Evolutionary conservation across 2,329 filamentous ascomycete genomes (phyloP).

Genomic region (Aureobasidium vineae): DNA sequence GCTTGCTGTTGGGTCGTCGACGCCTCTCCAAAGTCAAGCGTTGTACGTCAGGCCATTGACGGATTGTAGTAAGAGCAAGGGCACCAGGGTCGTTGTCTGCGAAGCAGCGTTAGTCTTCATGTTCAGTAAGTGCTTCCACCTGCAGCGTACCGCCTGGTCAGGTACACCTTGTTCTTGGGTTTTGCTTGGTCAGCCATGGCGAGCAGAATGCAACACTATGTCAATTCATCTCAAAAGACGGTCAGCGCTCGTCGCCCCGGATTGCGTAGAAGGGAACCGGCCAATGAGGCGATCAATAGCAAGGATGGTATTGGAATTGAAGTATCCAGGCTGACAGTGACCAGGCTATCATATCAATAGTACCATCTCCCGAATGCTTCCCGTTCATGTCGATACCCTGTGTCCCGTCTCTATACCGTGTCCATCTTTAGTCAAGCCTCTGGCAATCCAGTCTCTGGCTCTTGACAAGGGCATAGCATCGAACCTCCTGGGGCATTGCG

Average conservation of each 20-base stretch:
- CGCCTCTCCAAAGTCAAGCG: background rate
- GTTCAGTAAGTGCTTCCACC: conserved; percentile 15
- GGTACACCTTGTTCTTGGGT: background rate
- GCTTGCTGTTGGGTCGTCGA: background rate
- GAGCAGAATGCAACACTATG: background rate
- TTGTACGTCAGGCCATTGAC: background rate
- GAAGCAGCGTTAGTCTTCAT: background rate
- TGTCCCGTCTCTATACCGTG: background rate
- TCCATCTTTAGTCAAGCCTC: background rate
- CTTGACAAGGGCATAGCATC: background rate
- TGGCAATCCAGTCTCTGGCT: background rate
- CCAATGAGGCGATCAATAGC: conserved; percentile 4
- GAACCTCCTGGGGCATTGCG: background rate
- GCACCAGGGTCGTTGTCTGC: background rate
- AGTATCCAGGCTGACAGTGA: background rate
- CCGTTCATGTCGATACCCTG: background rate
- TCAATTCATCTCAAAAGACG: background rate
- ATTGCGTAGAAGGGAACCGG: background rate
- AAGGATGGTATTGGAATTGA: background rate
- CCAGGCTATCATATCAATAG: conserved; percentile 4
- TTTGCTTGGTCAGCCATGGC: background rate
- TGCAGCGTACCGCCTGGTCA: background rate
- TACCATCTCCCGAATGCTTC: background rate
- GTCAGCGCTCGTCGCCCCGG: background rate
- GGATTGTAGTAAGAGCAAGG: background rate